These are phyloP conservation scores for Aspergillus sp. DNA, from an alignment of 2,329 filamentous ascomycete species.

Conservation along the genomic window DNA sequence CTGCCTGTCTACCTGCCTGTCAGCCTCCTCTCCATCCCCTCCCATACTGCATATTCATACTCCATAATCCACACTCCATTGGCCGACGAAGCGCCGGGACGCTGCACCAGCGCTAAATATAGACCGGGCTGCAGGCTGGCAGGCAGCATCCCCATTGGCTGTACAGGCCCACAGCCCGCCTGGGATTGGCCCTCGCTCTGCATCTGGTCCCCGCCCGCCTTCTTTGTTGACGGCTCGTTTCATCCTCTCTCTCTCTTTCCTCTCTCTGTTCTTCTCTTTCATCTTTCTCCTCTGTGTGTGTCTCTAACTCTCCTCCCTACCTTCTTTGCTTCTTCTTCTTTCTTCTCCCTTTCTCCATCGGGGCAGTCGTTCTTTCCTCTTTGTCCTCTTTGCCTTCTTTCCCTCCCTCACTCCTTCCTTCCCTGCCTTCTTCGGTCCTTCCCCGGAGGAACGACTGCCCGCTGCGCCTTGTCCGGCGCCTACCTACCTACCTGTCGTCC, in stretches of 20 bases:
- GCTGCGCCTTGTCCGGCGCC: slow-evolving; percentile 14
- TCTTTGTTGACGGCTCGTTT: not conserved
- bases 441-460: slow-evolving; percentile 34
- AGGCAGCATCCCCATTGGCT: slow-evolving; percentile 1
- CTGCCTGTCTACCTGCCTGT: too few species aligned
- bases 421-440: slow-evolving; percentile 18
- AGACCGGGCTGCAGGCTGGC: not conserved
- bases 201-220: not conserved
- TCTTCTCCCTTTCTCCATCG: slow-evolving; percentile 9
- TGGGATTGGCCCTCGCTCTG: too few species aligned
- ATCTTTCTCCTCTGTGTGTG: slow-evolving; percentile 6
- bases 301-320: slow-evolving; percentile 6
- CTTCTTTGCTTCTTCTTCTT: slow-evolving; percentile 7
- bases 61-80: too few species aligned
- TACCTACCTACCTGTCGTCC: too few species aligned
- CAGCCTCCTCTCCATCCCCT: too few species aligned
- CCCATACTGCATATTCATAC: too few species aligned
- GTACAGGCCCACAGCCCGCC: not conserved
- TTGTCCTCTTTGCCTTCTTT: slow-evolving; percentile 7
- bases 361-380: slow-evolving; percentile 6
- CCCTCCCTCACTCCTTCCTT: slow-evolving; percentile 6
- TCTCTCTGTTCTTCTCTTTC: slow-evolving; percentile 6
- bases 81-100: too few species aligned
- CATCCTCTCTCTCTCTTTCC: slow-evolving; percentile 5
- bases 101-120: slow-evolving; percentile 1